Conservation (phyloP, 2,329 filamentous ascomycete species). For the Lachnellula hyalina region DNA sequence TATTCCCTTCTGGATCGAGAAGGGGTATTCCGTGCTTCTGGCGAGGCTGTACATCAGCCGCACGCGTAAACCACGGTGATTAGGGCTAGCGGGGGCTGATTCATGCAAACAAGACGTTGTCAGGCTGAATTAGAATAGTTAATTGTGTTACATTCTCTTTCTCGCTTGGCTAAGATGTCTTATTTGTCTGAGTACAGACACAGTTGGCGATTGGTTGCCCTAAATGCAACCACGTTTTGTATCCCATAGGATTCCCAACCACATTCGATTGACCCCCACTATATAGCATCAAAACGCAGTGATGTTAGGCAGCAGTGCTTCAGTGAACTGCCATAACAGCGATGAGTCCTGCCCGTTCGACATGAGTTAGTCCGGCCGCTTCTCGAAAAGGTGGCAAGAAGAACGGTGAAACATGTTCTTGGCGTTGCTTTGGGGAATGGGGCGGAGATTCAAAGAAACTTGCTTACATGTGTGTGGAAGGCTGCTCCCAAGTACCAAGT, state of each 20-base stretch:
- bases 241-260: neutral
- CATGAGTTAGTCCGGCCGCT: no score
- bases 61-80: neutral
- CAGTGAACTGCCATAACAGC: conserved; percentile 30
- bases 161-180: neutral
- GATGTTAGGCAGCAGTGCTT: conserved; percentile 16
- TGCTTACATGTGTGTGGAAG: no score
- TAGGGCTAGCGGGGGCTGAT: no score
- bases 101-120: no score
- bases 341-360: conserved; percentile 32
- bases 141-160: neutral
- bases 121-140: no score
- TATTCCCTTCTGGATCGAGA: neutral
- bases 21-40: neutral
- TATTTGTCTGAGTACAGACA: neutral
- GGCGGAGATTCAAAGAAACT: no score
- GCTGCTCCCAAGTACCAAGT: conserved; percentile 43
- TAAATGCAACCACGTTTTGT: neutral
- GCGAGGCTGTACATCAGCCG: neutral
- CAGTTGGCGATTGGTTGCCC: conserved; percentile 1
- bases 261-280: neutral
- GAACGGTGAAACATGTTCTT: no score
- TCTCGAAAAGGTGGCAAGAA: no score
- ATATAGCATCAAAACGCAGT: conserved; percentile 3
- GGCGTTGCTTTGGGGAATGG: no score